A percentile compares a stretch with the other conserved stretches of the same genome.
Conservation (phyloP, 176 grass and related monocot genomes). For the Avena sativa region DNA sequence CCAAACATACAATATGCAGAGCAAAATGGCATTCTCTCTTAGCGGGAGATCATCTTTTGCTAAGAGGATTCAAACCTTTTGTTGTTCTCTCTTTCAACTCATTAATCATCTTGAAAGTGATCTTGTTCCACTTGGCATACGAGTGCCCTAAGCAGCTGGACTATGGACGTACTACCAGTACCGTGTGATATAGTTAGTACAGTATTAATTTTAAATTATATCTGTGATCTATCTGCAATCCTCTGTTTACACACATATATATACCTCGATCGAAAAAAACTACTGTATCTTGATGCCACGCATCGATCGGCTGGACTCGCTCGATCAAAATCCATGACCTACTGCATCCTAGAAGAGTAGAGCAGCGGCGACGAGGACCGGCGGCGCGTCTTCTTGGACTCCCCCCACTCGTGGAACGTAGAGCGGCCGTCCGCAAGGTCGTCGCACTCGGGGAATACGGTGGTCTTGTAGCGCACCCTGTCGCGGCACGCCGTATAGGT, state of each 20-base stretch:
- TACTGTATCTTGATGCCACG: conserved; percentile 8
- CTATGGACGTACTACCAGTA: too few species aligned
- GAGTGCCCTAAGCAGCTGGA: too few species aligned
- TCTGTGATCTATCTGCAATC: neutral
- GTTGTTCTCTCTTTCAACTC: too few species aligned
- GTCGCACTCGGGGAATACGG: conserved; percentile 83
- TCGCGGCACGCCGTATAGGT: conserved; percentile 87
- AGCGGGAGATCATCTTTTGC: too few species aligned
- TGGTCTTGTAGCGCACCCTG: conserved; percentile 58
- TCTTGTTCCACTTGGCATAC: too few species aligned
- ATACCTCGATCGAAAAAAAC: neutral
- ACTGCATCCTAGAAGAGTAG: conserved; percentile 20
- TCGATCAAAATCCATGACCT: neutral
- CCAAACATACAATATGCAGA: too few species aligned
- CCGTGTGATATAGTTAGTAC: too few species aligned
- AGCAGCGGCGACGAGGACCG: neutral
- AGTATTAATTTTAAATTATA: neutral
- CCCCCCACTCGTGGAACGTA: conserved; percentile 71
- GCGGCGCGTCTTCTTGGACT: conserved; percentile 53
- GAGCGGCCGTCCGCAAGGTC: conserved; percentile 27
- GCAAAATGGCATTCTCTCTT: too few species aligned
- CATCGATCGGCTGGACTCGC: neutral
- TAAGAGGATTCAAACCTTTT: too few species aligned
- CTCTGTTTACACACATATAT: neutral
- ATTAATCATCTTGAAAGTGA: too few species aligned